Evolutionary conservation across 257 asterid species (phyloP), one percentile per base, ranked within the genome.

Genomic region (Solanum paucissectum): DNA sequence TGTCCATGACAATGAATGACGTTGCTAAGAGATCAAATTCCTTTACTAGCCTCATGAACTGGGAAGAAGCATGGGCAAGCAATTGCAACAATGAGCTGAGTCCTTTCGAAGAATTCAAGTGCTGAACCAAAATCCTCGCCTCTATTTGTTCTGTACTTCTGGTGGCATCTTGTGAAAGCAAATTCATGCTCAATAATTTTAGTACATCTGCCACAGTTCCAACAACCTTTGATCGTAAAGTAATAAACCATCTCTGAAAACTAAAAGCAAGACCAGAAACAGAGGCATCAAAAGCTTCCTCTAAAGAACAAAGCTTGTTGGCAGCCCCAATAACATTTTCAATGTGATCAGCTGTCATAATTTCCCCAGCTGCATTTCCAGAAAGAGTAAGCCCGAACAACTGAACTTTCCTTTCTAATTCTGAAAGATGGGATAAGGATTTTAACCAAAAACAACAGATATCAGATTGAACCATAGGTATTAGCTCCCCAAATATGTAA

Each of bases 181-280:
- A 88, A 92, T 76, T 76, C 86, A 86, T 85, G 87, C 83, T 86
- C 83, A 91, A 88, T 66, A 93, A 89, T 86, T 90, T 90, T 87
- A 92, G 77, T 87, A 92, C 69, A 79, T 92, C 96, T 36, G 85
- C 88, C 42, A 93, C 90, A 86, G 89, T 86, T 90, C 88, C 90
- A 87, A 97, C 86, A 88, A 72, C 84, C 92, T 92, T 93, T 36
- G 89, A 92, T 86, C 98, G 91, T 62, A 94, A 92, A 89, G 89
- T 88, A 90, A 95, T 76, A 90, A 94, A 92, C 99, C 98, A 95
- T 90, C 91, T 91, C 87, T 95, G 99, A 88, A 97, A 97, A 79
- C 88, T 46, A 89, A 92, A 91, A 20, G 62, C 38, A 86, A 81
- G 81, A 55, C 90, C 93, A 42, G 60, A 83, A 74, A 87, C 91